These are phyloP conservation scores for Aspergillus vadensis DNA, from an alignment of 2,329 filamentous ascomycete genomes.

Conservation along the genomic window DNA sequence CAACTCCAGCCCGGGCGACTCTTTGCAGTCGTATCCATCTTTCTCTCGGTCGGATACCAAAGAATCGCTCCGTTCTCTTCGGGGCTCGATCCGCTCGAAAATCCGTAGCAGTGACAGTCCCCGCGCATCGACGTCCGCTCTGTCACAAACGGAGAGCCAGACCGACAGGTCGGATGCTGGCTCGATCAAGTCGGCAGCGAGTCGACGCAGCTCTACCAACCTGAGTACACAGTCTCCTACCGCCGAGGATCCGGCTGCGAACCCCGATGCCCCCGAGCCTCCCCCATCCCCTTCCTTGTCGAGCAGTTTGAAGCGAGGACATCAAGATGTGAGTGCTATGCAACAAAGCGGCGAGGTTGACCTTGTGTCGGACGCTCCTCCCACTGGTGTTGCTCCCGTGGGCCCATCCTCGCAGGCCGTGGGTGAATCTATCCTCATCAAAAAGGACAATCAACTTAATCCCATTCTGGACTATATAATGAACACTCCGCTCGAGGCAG, in stretches of 20 bases:
- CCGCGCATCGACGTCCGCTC: slow-evolving; percentile 66
- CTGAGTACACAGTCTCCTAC: slow-evolving; percentile 35
- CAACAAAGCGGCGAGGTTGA: slow-evolving; percentile 90
- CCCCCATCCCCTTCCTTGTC: slow-evolving; percentile 90
- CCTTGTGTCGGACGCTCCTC: slow-evolving; percentile 87
- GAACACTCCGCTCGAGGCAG: slow-evolving; percentile 43
- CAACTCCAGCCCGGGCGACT: slow-evolving; percentile 60
- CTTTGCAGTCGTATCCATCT: slow-evolving; percentile 83
- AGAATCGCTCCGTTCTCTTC: slow-evolving; percentile 84
- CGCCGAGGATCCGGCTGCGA: slow-evolving; percentile 51
- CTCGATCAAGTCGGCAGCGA: slow-evolving; percentile 72
- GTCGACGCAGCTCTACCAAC: slow-evolving; percentile 41
- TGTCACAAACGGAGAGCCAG: slow-evolving; percentile 62
- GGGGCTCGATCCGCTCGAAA: slow-evolving; percentile 79
- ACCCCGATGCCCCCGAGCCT: slow-evolving; percentile 55
- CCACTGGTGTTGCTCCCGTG: slow-evolving; percentile 62
- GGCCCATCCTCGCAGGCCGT: slow-evolving; percentile 64
- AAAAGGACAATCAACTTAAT: slow-evolving; percentile 71
- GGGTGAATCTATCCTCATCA: slow-evolving; percentile 86
- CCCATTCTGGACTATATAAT: slow-evolving; percentile 60
- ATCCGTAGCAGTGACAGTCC: slow-evolving; percentile 77
- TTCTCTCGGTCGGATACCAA: slow-evolving; percentile 92
- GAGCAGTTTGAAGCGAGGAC: slow-evolving; percentile 69
- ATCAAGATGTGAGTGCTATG: slow-evolving; percentile 76
- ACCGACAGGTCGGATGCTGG: slow-evolving; percentile 69